A percentile compares a stretch with the other conserved stretches of the same genome.
These are phyloP conservation scores for Aspergillus uvarum DNA, from an alignment of 2,329 filamentous ascomycete genomes.

Conservation along the genomic window DNA sequence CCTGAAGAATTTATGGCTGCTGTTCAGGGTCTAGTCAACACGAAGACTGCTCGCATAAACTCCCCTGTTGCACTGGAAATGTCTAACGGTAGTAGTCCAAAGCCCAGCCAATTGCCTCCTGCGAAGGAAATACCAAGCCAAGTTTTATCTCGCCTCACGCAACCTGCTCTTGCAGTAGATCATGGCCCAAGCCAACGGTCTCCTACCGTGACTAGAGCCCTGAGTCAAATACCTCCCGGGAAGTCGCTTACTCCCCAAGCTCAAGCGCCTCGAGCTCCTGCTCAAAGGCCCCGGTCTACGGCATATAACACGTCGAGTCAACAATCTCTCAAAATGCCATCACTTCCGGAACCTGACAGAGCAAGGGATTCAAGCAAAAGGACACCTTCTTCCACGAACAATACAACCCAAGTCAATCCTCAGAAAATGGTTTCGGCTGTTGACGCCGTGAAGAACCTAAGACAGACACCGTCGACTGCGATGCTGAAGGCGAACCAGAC, in stretches of 20 bases:
- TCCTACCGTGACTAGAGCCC: neutral
- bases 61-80: neutral
- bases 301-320: neutral
- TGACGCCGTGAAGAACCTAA: too few relatives aligned
- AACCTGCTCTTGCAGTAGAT: neutral
- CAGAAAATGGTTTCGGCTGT: too few relatives aligned
- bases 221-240: neutral
- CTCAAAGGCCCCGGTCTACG: conserved; percentile 13
- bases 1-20: neutral
- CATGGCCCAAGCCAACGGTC: neutral
- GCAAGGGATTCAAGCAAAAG: neutral
- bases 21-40: neutral
- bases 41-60: neutral
- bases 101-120: neutral
- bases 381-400: neutral
- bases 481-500: too few relatives aligned
- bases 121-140: neutral
- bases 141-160: neutral
- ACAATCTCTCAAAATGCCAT: conserved; percentile 4
- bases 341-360: neutral
- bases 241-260: neutral
- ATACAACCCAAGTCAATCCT: neutral
- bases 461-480: too few relatives aligned
- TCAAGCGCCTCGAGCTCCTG: neutral
- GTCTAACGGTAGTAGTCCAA: neutral